Conservation (phyloP, 2,329 filamentous ascomycete genomes). For the Colletotrichum navitas region DNA sequence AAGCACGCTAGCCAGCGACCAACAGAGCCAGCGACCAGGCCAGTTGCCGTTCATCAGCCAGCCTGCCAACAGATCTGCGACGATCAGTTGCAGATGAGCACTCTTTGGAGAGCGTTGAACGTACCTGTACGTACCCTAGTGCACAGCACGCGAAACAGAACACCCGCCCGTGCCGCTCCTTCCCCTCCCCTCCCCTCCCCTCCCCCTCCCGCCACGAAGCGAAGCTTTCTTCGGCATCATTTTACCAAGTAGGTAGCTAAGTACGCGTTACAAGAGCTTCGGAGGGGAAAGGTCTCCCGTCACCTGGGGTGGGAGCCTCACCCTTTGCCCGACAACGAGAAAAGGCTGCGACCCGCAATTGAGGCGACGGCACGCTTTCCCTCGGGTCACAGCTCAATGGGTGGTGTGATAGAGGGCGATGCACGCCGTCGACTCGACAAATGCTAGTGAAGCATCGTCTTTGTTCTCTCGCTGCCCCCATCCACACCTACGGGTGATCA, state of each 20-base stretch:
- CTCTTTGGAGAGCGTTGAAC: background rate
- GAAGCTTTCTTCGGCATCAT: slow-evolving; percentile 2
- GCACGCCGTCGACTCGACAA: slow-evolving; percentile 9
- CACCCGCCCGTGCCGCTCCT: slow-evolving; percentile 33
- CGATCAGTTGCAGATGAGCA: slow-evolving; percentile 22
- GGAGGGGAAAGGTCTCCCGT: background rate
- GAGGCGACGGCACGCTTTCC: background rate
- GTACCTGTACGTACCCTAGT: slow-evolving; percentile 9
- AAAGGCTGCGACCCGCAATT: background rate
- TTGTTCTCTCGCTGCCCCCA: slow-evolving; percentile 33
- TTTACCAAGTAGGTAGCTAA: background rate
- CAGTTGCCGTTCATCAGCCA: slow-evolving; percentile 10
- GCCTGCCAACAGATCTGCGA: slow-evolving; percentile 30
- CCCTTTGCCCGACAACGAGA: background rate
- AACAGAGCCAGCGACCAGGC: slow-evolving; percentile 14
- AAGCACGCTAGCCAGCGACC: slow-evolving; percentile 7
- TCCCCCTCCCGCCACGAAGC: background rate
- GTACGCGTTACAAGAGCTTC: too few relatives aligned
- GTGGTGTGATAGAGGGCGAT: background rate
- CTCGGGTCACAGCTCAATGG: background rate
- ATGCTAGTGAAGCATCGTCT: slow-evolving; percentile 24
- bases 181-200: background rate
- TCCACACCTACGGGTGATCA: slow-evolving; percentile 38
- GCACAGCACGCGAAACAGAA: slow-evolving; percentile 27
- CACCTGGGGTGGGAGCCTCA: background rate